A percentile compares a stretch with the other conserved stretches of the same genome.
Evolutionary conservation across 495 filamentous ascomycete genomes (phyloP).

Genomic region (Lineolata rhizophorae): DNA sequence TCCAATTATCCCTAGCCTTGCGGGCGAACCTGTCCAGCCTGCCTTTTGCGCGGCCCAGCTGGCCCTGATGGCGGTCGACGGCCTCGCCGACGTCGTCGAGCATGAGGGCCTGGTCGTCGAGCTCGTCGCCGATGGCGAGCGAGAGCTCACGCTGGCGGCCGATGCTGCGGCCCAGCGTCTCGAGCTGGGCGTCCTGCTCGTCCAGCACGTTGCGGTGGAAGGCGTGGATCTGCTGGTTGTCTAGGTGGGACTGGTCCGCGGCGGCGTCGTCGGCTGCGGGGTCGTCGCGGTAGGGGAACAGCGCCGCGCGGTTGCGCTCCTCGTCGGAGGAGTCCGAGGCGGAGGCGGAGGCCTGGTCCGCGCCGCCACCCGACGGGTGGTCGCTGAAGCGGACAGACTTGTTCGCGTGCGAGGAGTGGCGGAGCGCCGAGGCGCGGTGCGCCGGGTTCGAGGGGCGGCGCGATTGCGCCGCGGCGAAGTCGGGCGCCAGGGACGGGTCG

Average conservation of each 20-base stretch:
- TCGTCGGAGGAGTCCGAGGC: slow-evolving; percentile 28
- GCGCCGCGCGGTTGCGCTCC: slow-evolving; percentile 29
- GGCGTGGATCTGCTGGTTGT: slow-evolving; percentile 70
- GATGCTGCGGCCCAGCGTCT: slow-evolving; percentile 64
- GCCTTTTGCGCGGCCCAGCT: slow-evolving; percentile 49
- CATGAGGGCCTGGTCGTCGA: slow-evolving; percentile 73
- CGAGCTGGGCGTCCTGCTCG: slow-evolving; percentile 86
- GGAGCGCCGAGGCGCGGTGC: slow-evolving; percentile 18
- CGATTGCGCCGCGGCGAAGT: slow-evolving; percentile 39
- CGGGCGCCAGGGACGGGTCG: slow-evolving; percentile 37
- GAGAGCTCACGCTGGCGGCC: slow-evolving; percentile 80
- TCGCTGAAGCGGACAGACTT: slow-evolving; percentile 92
- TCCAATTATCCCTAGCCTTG: slow-evolving; percentile 20
- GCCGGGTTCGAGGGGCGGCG: slow-evolving; percentile 14
- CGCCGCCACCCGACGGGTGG: slow-evolving; percentile 25
- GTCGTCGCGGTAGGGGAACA: slow-evolving; percentile 48
- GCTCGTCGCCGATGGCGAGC: slow-evolving; percentile 90
- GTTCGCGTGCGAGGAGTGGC: slow-evolving; percentile 18
- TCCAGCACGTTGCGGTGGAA: slow-evolving; percentile 60
- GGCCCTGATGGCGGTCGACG: slow-evolving; percentile 58
- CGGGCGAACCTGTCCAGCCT: slow-evolving; percentile 22
- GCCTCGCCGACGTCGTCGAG: slow-evolving; percentile 70
- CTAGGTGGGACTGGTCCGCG: slow-evolving; percentile 39
- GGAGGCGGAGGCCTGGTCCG: slow-evolving; percentile 8
- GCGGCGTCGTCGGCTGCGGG: slow-evolving; percentile 18